Conservation (phyloP, 2,329 filamentous ascomycete genomes). For the Ramularia endophylla region DNA sequence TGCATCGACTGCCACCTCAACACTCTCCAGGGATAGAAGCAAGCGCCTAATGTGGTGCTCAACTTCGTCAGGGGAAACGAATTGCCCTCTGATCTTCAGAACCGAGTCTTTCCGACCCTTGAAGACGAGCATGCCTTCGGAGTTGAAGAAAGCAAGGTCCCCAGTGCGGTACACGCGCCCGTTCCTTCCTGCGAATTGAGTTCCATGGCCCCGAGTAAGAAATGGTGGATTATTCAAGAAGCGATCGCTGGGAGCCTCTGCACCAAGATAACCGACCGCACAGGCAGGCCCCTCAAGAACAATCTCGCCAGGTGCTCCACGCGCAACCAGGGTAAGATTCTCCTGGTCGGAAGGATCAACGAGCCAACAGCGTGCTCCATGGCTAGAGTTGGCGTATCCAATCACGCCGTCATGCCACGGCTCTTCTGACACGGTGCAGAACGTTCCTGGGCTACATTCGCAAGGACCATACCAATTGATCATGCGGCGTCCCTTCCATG, state of each 20-base stretch:
- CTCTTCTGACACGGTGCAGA: constrained; percentile 4
- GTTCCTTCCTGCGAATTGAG: constrained; percentile 30
- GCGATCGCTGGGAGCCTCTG: constrained; percentile 20
- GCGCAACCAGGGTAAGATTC: constrained; percentile 32
- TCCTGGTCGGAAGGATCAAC: constrained; percentile 26
- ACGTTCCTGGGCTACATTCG: constrained; percentile 25
- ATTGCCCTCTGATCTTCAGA: constrained; percentile 60
- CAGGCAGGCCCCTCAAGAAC: constrained; percentile 43
- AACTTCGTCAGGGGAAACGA: constrained; percentile 55
- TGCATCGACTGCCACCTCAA: neutral
- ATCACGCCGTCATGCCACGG: neutral
- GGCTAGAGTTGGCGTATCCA: neutral
- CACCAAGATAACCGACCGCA: constrained; percentile 39
- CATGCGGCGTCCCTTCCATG: constrained; percentile 14
- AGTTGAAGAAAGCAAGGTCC: constrained; percentile 51
- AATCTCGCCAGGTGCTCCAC: constrained; percentile 41
- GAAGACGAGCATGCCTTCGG: constrained; percentile 49
- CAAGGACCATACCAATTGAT: constrained; percentile 42
- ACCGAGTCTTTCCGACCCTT: constrained; percentile 56
- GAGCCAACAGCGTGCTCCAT: constrained; percentile 23
- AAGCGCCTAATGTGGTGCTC: constrained; percentile 29
- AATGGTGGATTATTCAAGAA: constrained; percentile 30
- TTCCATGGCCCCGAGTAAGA: constrained; percentile 12
- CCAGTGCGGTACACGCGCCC: constrained; percentile 50
- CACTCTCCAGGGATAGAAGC: neutral